A percentile compares a stretch with the other conserved stretches of the same genome.
Evolutionary conservation across 148 eudicot species (phyloP).

Genomic region (Nyssa sinensis): DNA sequence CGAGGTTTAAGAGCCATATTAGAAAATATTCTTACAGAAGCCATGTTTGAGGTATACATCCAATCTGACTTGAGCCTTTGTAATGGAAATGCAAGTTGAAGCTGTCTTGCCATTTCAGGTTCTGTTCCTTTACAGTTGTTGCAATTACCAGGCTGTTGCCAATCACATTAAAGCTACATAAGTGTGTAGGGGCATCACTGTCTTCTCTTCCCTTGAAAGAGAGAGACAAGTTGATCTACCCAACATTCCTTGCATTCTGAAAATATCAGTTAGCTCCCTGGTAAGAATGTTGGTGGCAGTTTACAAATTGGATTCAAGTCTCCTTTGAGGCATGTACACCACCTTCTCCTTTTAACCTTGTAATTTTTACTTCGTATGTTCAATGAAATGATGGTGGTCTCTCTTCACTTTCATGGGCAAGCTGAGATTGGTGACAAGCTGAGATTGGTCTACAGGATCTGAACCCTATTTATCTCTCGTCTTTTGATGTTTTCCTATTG

Average conservation of each 20-base stretch:
- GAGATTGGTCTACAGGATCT: conserved; percentile 4
- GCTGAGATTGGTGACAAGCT: not conserved
- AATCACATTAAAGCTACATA: not conserved
- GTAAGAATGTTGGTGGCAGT: conserved; percentile 2
- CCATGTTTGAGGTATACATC: conserved; percentile 63
- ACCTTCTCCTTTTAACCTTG: not conserved
- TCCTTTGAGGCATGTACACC: not conserved
- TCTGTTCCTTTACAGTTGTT: not conserved
- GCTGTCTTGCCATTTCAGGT: not conserved
- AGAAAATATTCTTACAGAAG: conserved; percentile 54
- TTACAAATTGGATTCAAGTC: not conserved
- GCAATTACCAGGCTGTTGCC: conserved; percentile 10
- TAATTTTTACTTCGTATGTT: not conserved
- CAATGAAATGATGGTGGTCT: not conserved
- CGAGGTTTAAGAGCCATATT: conserved; percentile 64
- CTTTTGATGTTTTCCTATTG: not conserved
- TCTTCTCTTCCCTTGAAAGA: not conserved
- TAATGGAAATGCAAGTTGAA: conserved; percentile 9
- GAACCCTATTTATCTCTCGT: not conserved
- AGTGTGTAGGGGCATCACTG: not conserved
- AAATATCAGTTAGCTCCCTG: not conserved
- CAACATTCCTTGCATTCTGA: not conserved
- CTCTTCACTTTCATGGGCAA: not conserved
- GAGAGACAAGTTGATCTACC: not conserved
- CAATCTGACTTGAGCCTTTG: not conserved